Percentiles rank a stretch among this genome's conserved stretches.
phyloP scores from a whole-genome alignment of 2,329 filamentous ascomycete species.

The Coleophoma eucalyptorum region DNA sequence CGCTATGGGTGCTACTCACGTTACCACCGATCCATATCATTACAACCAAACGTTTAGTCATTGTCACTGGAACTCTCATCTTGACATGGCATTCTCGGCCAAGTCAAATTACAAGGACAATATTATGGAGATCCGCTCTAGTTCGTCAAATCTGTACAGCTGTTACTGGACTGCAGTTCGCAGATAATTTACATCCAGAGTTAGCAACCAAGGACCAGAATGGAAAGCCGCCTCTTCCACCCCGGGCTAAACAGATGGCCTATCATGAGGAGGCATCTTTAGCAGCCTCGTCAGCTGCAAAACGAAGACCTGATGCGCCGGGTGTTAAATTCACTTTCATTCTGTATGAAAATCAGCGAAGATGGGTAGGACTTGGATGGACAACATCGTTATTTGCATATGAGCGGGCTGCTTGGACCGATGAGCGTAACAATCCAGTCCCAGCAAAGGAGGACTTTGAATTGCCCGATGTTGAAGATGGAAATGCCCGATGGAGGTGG shows the following conservation, averaged over 20 bases:
- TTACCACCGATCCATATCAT: slow-evolving; percentile 81
- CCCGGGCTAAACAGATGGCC: slow-evolving; percentile 16
- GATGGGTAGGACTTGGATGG: slow-evolving; percentile 95
- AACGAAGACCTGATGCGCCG: slow-evolving; percentile 50
- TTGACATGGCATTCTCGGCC: slow-evolving; percentile 91
- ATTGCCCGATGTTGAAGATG: slow-evolving; percentile 62
- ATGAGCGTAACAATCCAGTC: slow-evolving; percentile 85
- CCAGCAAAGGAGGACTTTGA: slow-evolving; percentile 71
- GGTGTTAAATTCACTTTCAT: slow-evolving; percentile 96
- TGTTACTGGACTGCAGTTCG: slow-evolving; percentile 78
- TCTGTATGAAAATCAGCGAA: slow-evolving; percentile 91
- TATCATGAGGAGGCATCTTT: slow-evolving; percentile 11
- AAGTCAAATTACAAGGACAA: slow-evolving; percentile 76
- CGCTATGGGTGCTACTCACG: slow-evolving; percentile 81
- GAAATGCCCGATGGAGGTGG: slow-evolving; percentile 71
- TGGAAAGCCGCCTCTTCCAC: slow-evolving; percentile 26
- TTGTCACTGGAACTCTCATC: slow-evolving; percentile 82
- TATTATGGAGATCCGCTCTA: slow-evolving; percentile 83
- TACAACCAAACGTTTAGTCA: slow-evolving; percentile 77
- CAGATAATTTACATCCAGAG: slow-evolving; percentile 35
- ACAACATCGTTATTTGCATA: slow-evolving; percentile 88
- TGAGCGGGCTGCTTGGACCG: slow-evolving; percentile 88
- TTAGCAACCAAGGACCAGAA: slow-evolving; percentile 15
- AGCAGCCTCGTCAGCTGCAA: slow-evolving; percentile 24
- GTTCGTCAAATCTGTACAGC: slow-evolving; percentile 66